Percentiles rank a stretch among this genome's conserved stretches.
phyloP scores from a whole-genome alignment of 2,329 filamentous ascomycete species.

The Trichoderma sp. region DNA sequence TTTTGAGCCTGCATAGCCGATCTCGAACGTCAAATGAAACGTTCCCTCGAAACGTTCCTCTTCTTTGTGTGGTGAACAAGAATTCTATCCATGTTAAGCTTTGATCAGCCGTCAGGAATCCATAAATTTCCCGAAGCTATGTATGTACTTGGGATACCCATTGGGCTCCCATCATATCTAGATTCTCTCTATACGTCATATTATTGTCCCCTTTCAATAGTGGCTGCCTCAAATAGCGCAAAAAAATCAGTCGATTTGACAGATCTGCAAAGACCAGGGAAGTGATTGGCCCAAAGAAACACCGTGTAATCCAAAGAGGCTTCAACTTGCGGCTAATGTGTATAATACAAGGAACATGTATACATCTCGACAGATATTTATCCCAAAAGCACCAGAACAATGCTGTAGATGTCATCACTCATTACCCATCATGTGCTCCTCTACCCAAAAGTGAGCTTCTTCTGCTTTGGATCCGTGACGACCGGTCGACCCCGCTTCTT shows the following conservation, averaged over 20 bases:
- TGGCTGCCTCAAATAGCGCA: neutral
- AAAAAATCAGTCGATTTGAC: conserved; percentile 11
- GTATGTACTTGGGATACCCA: neutral
- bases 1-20: conserved; percentile 22
- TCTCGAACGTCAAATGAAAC: conserved; percentile 10
- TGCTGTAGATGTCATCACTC: conserved; percentile 14
- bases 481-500: conserved; percentile 45
- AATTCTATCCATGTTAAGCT: neutral
- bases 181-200: conserved; percentile 13
- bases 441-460: conserved; percentile 55
- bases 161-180: neutral
- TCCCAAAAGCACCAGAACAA: conserved; percentile 1
- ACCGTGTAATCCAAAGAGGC: conserved; percentile 4
- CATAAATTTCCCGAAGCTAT: neutral
- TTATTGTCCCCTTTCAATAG: neutral
- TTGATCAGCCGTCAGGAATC: neutral
- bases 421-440: conserved; percentile 25
- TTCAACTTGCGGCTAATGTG: neutral
- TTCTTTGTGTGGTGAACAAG: neutral
- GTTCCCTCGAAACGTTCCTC: conserved; percentile 4
- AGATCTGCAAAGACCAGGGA: neutral
- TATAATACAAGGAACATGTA: neutral
- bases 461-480: conserved; percentile 49
- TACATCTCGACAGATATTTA: neutral
- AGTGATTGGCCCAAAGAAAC: neutral